Evolutionary conservation across 2,329 filamentous ascomycete genomes (phyloP).

Genomic region (Ceratocystis alfenasii): DNA sequence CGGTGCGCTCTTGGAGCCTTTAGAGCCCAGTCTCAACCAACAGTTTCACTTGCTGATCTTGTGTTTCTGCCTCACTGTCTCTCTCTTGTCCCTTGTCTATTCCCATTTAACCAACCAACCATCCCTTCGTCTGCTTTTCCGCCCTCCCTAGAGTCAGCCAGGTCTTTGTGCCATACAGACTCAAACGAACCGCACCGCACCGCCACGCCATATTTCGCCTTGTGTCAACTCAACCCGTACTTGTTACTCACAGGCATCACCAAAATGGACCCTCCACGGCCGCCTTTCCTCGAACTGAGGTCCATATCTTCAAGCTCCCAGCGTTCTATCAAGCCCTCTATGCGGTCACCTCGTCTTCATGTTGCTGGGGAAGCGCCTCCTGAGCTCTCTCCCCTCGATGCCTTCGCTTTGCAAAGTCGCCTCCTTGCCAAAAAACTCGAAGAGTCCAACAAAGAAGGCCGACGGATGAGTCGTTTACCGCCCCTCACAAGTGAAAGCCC

Average conservation of each 20-base stretch:
- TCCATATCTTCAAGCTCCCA: slow-evolving; percentile 44
- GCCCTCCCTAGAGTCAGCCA: not conserved
- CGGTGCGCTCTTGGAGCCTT: not conserved
- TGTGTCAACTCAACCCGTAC: not conserved
- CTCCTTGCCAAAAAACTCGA: slow-evolving; percentile 78
- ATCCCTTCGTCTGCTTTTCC: slow-evolving; percentile 9
- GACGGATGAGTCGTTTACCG: slow-evolving; percentile 73
- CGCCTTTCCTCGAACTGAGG: slow-evolving; percentile 48
- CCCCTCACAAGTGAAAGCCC: slow-evolving; percentile 74
- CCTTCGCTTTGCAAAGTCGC: slow-evolving; percentile 83
- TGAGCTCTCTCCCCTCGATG: slow-evolving; percentile 85
- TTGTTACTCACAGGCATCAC: not conserved
- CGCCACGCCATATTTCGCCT: not conserved
- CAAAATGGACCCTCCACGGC: slow-evolving; percentile 41
- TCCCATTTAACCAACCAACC: not conserved
- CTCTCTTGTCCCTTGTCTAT: slow-evolving; percentile 11
- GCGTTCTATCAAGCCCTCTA: slow-evolving; percentile 36
- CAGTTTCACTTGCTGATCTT: slow-evolving; percentile 10
- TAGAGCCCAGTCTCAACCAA: not conserved
- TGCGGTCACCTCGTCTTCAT: slow-evolving; percentile 62
- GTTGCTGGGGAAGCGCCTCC: slow-evolving; percentile 73
- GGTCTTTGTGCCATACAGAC: not conserved
- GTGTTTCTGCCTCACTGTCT: slow-evolving; percentile 10
- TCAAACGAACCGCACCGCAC: slow-evolving; percentile 1
- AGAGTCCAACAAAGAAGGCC: slow-evolving; percentile 59